Percentiles rank a stretch among this genome's conserved stretches.
phyloP scores from a whole-genome alignment of 768 basidiomycete genomes.

The Rhodotorula sphaerocarpa region DNA sequence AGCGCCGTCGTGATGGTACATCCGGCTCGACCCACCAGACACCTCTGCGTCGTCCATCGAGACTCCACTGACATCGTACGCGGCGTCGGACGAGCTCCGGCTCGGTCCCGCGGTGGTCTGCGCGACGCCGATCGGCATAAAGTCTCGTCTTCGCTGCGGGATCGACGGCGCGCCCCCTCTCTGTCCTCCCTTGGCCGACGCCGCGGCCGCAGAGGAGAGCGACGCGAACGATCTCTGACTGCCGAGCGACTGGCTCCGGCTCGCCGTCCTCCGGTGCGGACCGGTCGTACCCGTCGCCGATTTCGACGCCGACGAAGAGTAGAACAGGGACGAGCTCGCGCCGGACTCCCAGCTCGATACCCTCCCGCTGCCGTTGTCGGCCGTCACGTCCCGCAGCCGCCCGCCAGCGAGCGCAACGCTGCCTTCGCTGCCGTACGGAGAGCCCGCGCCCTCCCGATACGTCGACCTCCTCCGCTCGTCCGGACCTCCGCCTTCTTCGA shows the following conservation, averaged over 20 bases:
- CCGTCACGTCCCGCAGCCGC: not conserved
- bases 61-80: conserved; percentile 9
- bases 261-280: not conserved
- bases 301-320: conserved; percentile 26
- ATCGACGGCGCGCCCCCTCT: conserved; percentile 14
- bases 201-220: not conserved
- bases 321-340: conserved; percentile 34
- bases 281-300: not conserved
- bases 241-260: not conserved
- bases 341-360: conserved; percentile 34
- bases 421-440: conserved; percentile 2
- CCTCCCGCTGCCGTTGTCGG: conserved; percentile 1
- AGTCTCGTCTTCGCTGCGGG: conserved; percentile 35
- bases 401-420: conserved; percentile 5
- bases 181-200: not conserved
- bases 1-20: not conserved
- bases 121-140: conserved; percentile 27
- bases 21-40: not conserved
- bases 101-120: not conserved
- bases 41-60: too few relatives aligned
- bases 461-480: conserved; percentile 10
- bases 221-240: conserved; percentile 2
- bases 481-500: conserved; percentile 15
- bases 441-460: conserved; percentile 5
- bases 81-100: conserved; percentile 2